Evolutionary conservation across 805 yeast species (phyloP), one percentile per base, ranked within the genome.

Genomic region (Crinitomyces ghanaensis): DNA sequence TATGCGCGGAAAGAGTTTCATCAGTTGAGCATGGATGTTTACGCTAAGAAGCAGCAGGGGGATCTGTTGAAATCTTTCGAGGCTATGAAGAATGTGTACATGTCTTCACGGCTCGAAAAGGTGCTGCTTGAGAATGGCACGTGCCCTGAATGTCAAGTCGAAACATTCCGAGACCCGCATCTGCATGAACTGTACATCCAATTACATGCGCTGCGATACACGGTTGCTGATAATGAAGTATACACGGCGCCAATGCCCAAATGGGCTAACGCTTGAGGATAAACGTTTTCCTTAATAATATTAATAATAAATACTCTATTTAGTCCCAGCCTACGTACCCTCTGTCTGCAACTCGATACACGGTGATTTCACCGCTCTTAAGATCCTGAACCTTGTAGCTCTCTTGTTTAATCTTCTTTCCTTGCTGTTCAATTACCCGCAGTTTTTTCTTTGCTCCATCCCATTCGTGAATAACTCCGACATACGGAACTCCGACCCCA

Each of bases 81-180:
- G 27, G 6, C 27, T 25, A 7, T 12, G 15, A 8, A 12, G 15
- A 6, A 25, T 25, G 7, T 11, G 14, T 11, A 25, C 27, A 16
- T 11, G 11, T 8, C 23, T 21, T 21, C 24, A 9, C 11, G n/a
- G n/a, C n/a, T 25, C 6, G 27, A 25, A 6, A 16, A 60, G 60
- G 23, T 91, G 93, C 19, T 88, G 81, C 48, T 58, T 69, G 5
- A 49, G 76, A 29, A 19, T 25, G 65, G 62, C 26, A 49, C 47
- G 35, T 82, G 95, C 51, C 59, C 60, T 1, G 66, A 62, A 1
- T 82, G 93, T 52, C 72, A 67, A 1, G 56, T 70, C 11, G 78
- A 72, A 18, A 50, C 82, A 6, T 82, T 77, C 44, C 61, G 78
- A 1, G 91, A 82, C 44, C 94, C 95, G n/a, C n/a, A n/a, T n/a